Percentiles rank a stretch among this genome's conserved stretches.
phyloP scores from a whole-genome alignment of 1,284 basidiomycete species.

The Vanrija humicola region DNA sequence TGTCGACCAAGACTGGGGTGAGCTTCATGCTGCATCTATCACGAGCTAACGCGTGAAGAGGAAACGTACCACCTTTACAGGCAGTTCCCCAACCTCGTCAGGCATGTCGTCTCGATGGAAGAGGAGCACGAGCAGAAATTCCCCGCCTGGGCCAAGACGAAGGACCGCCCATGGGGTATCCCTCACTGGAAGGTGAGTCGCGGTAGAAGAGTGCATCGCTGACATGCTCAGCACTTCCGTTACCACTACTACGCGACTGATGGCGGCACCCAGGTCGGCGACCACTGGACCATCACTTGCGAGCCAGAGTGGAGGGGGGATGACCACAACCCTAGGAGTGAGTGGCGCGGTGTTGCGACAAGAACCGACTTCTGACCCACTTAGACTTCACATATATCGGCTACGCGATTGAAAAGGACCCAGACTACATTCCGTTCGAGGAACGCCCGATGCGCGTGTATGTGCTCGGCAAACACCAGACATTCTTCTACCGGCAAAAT shows the following conservation, averaged over 20 bases:
- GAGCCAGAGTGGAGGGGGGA: constrained; percentile 3
- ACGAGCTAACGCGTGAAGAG: not conserved
- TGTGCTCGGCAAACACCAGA: constrained; percentile 6
- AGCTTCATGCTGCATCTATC: not conserved
- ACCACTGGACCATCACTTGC: constrained; percentile 6
- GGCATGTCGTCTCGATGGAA: not conserved
- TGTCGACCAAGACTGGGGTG: constrained; percentile 2
- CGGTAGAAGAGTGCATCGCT: not conserved
- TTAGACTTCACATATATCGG: constrained; percentile 6
- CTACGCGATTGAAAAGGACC: constrained; percentile 1
- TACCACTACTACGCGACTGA: constrained; percentile 5
- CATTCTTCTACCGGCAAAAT: constrained; percentile 4
- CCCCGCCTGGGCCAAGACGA: not conserved
- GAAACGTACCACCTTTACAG: constrained; percentile 2
- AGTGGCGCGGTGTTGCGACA: not conserved
- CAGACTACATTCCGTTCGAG: not conserved
- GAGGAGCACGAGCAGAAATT: not conserved
- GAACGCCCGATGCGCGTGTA: constrained; percentile 4
- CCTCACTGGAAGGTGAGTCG: constrained; percentile 5
- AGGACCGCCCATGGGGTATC: constrained; percentile 1
- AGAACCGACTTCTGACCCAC: not conserved
- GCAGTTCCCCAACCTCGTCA: constrained; percentile 4
- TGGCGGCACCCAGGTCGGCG: not conserved
- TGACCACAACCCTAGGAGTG: not conserved
- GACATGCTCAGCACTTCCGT: constrained; percentile 2